These are phyloP conservation scores for Nigrospora osmanthi DNA, from an alignment of 2,329 filamentous ascomycete genomes.

Conservation along the genomic window DNA sequence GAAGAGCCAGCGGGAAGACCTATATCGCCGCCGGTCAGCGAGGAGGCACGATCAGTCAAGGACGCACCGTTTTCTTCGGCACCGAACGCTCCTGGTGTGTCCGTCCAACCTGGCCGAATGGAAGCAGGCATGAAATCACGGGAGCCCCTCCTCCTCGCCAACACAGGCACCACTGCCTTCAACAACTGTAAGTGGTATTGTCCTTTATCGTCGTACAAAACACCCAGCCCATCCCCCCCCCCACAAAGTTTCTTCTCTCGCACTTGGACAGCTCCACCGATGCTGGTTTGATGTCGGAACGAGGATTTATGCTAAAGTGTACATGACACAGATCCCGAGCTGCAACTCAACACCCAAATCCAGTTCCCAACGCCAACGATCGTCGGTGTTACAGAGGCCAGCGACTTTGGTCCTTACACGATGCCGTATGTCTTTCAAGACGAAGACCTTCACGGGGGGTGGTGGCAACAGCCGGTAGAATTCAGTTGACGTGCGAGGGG, in stretches of 20 bases:
- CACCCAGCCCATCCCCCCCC: too few relatives aligned
- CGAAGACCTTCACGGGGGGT: background rate
- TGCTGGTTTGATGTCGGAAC: too few relatives aligned
- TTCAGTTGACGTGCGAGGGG: background rate
- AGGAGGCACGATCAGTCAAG: background rate
- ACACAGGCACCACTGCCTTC: too few relatives aligned
- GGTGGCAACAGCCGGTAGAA: background rate
- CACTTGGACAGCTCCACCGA: too few relatives aligned
- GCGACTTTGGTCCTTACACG: background rate
- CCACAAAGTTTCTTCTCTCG: too few relatives aligned
- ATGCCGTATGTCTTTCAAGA: constrained; percentile 2
- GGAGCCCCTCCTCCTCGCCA: too few relatives aligned
- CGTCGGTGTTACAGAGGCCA: background rate
- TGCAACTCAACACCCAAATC: constrained; percentile 1
- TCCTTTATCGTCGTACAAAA: too few relatives aligned
- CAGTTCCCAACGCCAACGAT: background rate
- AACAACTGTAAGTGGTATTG: too few relatives aligned
- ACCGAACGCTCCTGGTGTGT: background rate
- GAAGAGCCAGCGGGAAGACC: background rate
- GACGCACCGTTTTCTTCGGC: background rate
- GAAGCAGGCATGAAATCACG: too few relatives aligned
- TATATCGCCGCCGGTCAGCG: background rate
- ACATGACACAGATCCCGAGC: background rate
- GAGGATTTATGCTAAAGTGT: too few relatives aligned
- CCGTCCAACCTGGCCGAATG: too few relatives aligned